A percentile compares a stretch with the other conserved stretches of the same genome.
These are phyloP conservation scores for Leccinum subtestaceum DNA, from an alignment of 768 basidiomycete species.

Conservation along the genomic window DNA sequence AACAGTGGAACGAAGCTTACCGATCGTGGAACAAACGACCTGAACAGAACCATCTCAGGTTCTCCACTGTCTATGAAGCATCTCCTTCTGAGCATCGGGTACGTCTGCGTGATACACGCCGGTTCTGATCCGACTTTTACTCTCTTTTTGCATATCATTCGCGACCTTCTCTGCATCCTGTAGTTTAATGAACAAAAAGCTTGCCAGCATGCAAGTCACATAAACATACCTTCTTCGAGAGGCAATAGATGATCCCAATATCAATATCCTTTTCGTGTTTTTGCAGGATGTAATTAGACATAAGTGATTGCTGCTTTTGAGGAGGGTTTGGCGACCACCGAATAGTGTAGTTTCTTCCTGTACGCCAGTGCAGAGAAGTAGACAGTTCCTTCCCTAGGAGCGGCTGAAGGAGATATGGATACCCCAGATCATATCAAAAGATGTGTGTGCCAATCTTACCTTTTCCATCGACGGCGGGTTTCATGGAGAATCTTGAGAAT, in stretches of 20 bases:
- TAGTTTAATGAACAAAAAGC: neutral
- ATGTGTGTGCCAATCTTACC: slow-evolving; percentile 32
- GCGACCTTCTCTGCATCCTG: slow-evolving; percentile 84
- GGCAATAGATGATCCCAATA: slow-evolving; percentile 79
- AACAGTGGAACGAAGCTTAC: slow-evolving; percentile 30
- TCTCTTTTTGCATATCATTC: slow-evolving; percentile 49
- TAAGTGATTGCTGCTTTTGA: slow-evolving; percentile 52
- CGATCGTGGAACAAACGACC: slow-evolving; percentile 89
- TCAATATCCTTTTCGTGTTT: slow-evolving; percentile 65
- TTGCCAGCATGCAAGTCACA: neutral
- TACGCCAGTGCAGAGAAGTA: slow-evolving; percentile 83
- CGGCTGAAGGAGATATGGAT: slow-evolving; percentile 30
- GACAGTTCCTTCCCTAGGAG: slow-evolving; percentile 58
- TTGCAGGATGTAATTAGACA: slow-evolving; percentile 70
- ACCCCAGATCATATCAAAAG: neutral
- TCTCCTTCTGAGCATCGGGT: slow-evolving; percentile 65
- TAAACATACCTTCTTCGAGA: slow-evolving; percentile 61
- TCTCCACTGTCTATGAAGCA: slow-evolving; percentile 75
- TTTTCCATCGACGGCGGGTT: slow-evolving; percentile 56
- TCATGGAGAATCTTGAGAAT: slow-evolving; percentile 64
- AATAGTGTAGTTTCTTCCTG: slow-evolving; percentile 84
- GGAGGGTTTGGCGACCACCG: slow-evolving; percentile 69
- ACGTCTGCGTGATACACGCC: slow-evolving; percentile 79
- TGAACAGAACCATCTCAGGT: slow-evolving; percentile 58
- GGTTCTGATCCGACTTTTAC: slow-evolving; percentile 66